A percentile compares a stretch with the other conserved stretches of the same genome.
Conservation (phyloP, 2,329 filamentous ascomycete genomes). For the Pyrenophora graminea region DNA sequence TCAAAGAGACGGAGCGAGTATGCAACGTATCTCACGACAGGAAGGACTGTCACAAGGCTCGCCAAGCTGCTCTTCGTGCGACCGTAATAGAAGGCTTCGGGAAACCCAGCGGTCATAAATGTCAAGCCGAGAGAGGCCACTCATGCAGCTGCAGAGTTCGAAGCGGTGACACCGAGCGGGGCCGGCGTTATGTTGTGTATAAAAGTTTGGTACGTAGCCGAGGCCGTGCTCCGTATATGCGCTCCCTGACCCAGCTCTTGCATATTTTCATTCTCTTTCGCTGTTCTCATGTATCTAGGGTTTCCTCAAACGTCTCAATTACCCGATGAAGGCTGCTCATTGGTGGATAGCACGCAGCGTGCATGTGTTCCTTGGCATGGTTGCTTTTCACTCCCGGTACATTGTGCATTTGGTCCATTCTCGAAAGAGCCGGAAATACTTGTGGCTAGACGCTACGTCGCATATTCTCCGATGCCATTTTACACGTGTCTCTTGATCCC, state of each 20-base stretch:
- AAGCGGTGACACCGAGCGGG: slow-evolving; percentile 22
- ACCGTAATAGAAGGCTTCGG: slow-evolving; percentile 8
- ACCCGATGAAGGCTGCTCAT: slow-evolving; percentile 11
- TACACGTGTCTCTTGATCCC: neutral
- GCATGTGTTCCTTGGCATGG: slow-evolving; percentile 14
- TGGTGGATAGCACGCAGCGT: slow-evolving; percentile 13
- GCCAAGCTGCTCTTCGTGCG: slow-evolving; percentile 5
- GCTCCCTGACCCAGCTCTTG: slow-evolving; percentile 15
- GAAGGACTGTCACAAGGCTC: slow-evolving; percentile 7
- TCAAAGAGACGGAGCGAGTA: slow-evolving; percentile 9
- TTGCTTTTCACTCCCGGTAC: slow-evolving; percentile 16
- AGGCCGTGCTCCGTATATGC: slow-evolving; percentile 11
- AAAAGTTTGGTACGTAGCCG: slow-evolving; percentile 30
- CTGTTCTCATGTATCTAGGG: slow-evolving; percentile 10
- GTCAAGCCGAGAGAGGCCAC: slow-evolving; percentile 15
- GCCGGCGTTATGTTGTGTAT: slow-evolving; percentile 17
- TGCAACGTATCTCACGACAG: slow-evolving; percentile 7
- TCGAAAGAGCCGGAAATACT: slow-evolving; percentile 14
- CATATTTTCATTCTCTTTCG: slow-evolving; percentile 11
- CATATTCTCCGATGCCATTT: slow-evolving; percentile 1
- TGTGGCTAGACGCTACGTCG: slow-evolving; percentile 8
- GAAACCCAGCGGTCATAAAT: slow-evolving; percentile 6
- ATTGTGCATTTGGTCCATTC: slow-evolving; percentile 11
- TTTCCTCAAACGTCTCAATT: slow-evolving; percentile 4
- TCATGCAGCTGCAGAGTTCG: slow-evolving; percentile 12